Base-by-base conservation (phyloP, 2,329 filamentous ascomycete species). In the Aspergillus udagawae region DNA sequence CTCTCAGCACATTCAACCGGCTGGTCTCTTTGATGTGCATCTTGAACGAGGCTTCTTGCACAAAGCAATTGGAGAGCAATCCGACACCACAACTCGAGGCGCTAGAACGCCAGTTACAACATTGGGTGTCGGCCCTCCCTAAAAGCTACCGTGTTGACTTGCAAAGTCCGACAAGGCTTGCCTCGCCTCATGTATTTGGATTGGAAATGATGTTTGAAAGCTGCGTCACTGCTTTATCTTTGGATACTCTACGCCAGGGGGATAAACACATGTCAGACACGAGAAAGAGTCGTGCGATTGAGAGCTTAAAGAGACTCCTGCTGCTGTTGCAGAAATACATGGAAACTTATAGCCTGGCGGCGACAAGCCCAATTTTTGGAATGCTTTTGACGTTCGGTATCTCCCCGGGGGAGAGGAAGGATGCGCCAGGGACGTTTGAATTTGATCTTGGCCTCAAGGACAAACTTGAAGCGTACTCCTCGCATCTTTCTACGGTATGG, bases 1-100 rank as follows among this genome's bases (percentile, higher is more conserved):
- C 77, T 4, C 66, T 82, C 23, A 84, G 82, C 64, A 81, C 78
- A 5, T 83, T 83, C 65, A 84, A 84, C 58, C 73, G 75, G 28
- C 70, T 84, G 20, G 67, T 81, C 0, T 72, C 73, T 12, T 62
- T 79, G 42, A 63, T 72, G 49, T 67, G 65, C 17, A 69, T 73
- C 17, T 28, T 72, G 49, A 73, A 73, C 51, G 71, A 73, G 14
- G 53, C 72, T 25, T 72, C 69, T 42, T 70, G 58, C 55, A 56
- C 63, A 52, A 66, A 62, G 45, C 65, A 69, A 49, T 60, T 63
- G 12, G 57, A 62, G 12, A 62, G 61, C 3, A 53, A 60, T 28
- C 65, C 68, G 20, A 49, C 60, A 12, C 63, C 68, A 6, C 63
- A 70, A 23, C 52, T 72, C 5, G 70, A 72, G 51, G 59, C 62